phyloP scores from a whole-genome alignment of 129 eudicot genomes.

The Escallonia rubra region DNA sequence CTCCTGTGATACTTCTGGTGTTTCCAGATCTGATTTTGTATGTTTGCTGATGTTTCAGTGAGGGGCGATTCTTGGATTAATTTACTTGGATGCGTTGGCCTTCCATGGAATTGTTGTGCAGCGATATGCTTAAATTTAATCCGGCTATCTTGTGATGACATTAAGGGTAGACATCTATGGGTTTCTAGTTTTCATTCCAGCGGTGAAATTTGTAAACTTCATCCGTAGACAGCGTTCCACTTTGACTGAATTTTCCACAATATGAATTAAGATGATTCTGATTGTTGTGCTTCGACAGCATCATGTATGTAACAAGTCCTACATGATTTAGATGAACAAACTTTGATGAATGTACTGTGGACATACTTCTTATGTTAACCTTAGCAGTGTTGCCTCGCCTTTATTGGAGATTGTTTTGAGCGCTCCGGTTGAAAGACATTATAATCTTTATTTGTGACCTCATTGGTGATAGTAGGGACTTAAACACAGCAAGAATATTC shows the following conservation, averaged over 20 bases:
- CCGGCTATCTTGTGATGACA: background rate
- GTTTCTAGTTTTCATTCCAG: too few species aligned
- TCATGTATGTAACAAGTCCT: background rate
- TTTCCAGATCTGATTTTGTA: background rate
- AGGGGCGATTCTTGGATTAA: constrained; percentile 7
- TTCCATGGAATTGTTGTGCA: background rate
- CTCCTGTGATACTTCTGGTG: background rate
- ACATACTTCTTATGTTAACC: background rate
- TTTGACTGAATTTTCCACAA: background rate
- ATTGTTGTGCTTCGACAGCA: background rate
- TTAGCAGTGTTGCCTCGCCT: background rate
- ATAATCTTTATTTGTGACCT: background rate
- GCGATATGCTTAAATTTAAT: background rate
- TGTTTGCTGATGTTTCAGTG: constrained; percentile 11
- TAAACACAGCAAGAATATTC: background rate
- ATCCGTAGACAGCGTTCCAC: background rate
- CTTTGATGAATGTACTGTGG: background rate
- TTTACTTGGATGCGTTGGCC: constrained; percentile 1
- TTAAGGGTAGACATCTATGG: too few species aligned
- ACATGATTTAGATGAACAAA: background rate
- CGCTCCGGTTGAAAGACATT: background rate
- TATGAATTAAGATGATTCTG: background rate
- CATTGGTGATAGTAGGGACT: background rate
- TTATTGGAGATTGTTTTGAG: background rate
- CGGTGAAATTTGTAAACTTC: background rate